Percentiles rank a stretch among this genome's conserved stretches.
phyloP scores from a whole-genome alignment of 495 filamentous ascomycete genomes.

The Mycothermus thermophilus region DNA sequence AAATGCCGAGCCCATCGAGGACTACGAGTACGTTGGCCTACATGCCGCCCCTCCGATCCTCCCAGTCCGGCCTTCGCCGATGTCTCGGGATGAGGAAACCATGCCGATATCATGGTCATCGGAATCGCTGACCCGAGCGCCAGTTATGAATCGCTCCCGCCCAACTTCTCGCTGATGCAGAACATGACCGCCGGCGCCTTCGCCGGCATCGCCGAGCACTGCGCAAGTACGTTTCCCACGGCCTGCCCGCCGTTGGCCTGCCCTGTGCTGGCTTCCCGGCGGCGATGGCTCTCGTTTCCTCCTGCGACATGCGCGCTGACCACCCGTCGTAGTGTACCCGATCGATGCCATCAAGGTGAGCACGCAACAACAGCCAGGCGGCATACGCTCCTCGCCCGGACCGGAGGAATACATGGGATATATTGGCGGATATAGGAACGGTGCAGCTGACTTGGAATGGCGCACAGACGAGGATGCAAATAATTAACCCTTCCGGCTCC shows the following conservation, averaged over 20 bases:
- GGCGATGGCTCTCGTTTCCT: background rate
- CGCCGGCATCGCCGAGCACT: conserved; percentile 65
- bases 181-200: conserved; percentile 95
- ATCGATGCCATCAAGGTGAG: conserved; percentile 94
- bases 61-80: too few relatives aligned
- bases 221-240: conserved; percentile 43
- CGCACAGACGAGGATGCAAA: conserved; percentile 86
- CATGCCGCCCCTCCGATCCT: too few relatives aligned
- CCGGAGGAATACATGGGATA: too few relatives aligned
- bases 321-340: conserved; percentile 88
- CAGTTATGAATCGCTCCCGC: conserved; percentile 46
- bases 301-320: conserved; percentile 10
- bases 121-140: too few relatives aligned
- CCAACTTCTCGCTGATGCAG: conserved; percentile 44
- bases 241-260: too few relatives aligned
- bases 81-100: too few relatives aligned
- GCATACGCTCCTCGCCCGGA: background rate
- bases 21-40: conserved; percentile 43
- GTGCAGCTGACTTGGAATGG: conserved; percentile 13
- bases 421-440: too few relatives aligned
- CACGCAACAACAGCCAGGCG: conserved; percentile 2
- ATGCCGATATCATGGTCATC: too few relatives aligned
- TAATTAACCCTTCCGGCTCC: conserved; percentile 77
- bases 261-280: too few relatives aligned
- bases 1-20: conserved; percentile 39